Evolutionary conservation across 768 basidiomycete genomes (phyloP), one percentile per base, ranked within the genome.

Genomic region (Suillus tomentosus): DNA sequence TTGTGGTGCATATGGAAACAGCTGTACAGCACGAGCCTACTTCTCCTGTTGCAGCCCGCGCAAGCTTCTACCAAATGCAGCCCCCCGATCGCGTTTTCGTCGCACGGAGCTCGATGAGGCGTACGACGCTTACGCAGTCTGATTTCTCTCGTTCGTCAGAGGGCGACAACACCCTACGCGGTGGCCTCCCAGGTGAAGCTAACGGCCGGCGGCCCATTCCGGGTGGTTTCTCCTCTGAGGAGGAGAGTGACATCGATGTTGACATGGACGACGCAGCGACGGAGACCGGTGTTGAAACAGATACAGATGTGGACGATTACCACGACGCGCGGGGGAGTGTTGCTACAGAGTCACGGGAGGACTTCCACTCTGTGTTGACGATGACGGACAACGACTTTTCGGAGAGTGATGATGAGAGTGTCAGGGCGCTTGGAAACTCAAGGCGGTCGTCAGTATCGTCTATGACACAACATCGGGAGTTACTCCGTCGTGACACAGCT

Each of bases 281-380:
- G 13, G 87, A 88, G 77, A 89, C 88, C 0, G 90, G 87, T 50
- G 82, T 83, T 1, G 90, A 87, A 58, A 84, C 85, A 0, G 90
- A 89, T 64, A 87, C 87, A 0, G 91, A 91, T 50, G 75, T 72
- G 40, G 91, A 88, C 19, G 87, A 93, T 64, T 94, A 91, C 69
- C 81, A 88, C 1, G 94, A 96, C 65, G 87, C 94, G 2, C 79
- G 87, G 53, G 87, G 89, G 72, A 93, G 83, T 45, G 74, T 86
- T 31, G 90, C 92, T 4, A 87, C 85, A 4, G 84, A 84, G 64
- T 89, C 90, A 58, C 78, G 77, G 37, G 87, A 90, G 42, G 90
- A 91, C 68, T 92, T 92, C 84, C 87, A 93, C 72, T 92, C 90
- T 7, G 79, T 90, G 73, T 76, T 85, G 79, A 91, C 89, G 2